Evolutionary conservation across 805 yeast species (phyloP).

Genomic region (Pichia nakasei): DNA sequence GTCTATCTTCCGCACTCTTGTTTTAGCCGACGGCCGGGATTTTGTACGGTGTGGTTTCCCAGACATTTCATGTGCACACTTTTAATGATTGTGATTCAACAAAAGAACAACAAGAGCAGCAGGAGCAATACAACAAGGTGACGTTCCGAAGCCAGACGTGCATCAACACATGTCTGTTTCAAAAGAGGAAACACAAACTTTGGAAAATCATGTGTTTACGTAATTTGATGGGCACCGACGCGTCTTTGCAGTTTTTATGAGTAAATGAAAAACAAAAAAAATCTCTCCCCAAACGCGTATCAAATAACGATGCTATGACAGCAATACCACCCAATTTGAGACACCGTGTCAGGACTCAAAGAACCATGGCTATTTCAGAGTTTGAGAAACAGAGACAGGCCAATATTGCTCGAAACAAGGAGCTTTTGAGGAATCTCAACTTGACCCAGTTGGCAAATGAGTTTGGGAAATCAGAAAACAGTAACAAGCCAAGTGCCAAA

Average conservation of each 20-base stretch:
- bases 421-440: slow-evolving; percentile 61
- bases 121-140: too few relatives aligned
- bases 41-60: background rate
- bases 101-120: too few relatives aligned
- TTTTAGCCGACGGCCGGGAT: slow-evolving; percentile 12
- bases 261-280: too few relatives aligned
- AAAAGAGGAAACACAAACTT: background rate
- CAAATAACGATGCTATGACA: too few relatives aligned
- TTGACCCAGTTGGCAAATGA: slow-evolving; percentile 45
- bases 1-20: slow-evolving; percentile 6
- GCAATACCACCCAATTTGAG: too few relatives aligned
- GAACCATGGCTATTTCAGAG: slow-evolving; percentile 45
- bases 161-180: background rate
- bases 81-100: too few relatives aligned
- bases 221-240: too few relatives aligned
- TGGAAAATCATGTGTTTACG: too few relatives aligned
- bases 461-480: slow-evolving; percentile 8
- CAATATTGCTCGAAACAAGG: slow-evolving; percentile 78
- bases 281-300: background rate
- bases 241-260: too few relatives aligned
- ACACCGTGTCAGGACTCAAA: too few relatives aligned
- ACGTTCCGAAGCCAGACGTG: too few relatives aligned
- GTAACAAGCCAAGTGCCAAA: background rate
- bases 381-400: slow-evolving; percentile 66
- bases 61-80: background rate